Evolutionary conservation across 192 early-diverging fungal genomes (phyloP), one percentile per base, ranked within the genome.

Genomic region (Cetraspora pellucida): DNA sequence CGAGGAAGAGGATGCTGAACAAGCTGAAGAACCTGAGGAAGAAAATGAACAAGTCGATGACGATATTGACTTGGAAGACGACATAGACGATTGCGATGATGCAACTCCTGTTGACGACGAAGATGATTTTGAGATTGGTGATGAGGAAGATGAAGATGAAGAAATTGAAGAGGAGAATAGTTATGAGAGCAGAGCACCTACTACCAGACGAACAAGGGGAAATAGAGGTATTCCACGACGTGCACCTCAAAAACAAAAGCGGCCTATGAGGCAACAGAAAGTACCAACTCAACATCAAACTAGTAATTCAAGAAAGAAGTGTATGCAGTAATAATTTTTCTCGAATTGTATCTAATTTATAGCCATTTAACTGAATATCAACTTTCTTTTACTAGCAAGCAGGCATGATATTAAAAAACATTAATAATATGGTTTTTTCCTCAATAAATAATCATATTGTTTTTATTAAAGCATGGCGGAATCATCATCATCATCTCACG

Each of bases 381-480:
- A 59, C 10, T 8, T 8, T 21, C 69, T 28, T 54, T 71, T 19
- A 54, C 16, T 14, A 54, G 37, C 37, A 37, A 37, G 37, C 37
- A 37, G 37, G 37, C 19, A 54, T 54, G 13, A 5, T 54, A 19
- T 4, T 13, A 54, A 54, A 52, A 19, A 19, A 16, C 23, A 37
- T 55, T 55, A 23, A 19, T 55, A 10, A 57, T 23, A 37, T 37
- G n/a, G 2, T 47, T 5, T 7, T 63, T 63, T 63, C 21, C 16
- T 30, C 47, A 5, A 30, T 37, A 46, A 27, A 46, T 45, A 47
- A 19, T 46, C 63, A 19, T 27, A 30, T 44, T 78, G 7, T 77
- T 67, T 31, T 77, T 75, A n/a, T 10, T 79, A 74, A 64, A 81
- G 78, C n/a, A 75, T 78, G 27, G 74, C 78, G 11, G 80, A 84